Base-by-base conservation (phyloP, 352 stramenopile species). In the Phytopythium kandeliae region DNA sequence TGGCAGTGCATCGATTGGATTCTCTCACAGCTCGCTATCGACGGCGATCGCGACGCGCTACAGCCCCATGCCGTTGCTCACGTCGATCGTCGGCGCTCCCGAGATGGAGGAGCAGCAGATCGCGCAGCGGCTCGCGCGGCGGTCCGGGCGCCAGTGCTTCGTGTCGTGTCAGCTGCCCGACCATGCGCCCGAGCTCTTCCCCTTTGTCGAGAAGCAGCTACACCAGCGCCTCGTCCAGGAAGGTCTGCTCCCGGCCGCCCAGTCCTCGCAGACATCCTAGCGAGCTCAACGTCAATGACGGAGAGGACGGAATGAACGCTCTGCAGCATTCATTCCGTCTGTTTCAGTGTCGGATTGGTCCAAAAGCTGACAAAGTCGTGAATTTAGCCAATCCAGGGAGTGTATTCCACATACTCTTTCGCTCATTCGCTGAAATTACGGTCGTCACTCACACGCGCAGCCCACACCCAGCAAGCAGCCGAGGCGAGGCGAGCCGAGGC, bases 51-150 rank as follows among this genome's bases (percentile, higher is more conserved):
- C 70, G 43, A 92, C 82, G 22, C 69, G 69, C 19, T 92, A 89
- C 63, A 86, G 78, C 50, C 75, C 78, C 25, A 89, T 92, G 74
- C 82, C 82, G 19, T 62, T 90, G 26, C 77, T 86, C 48, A 89
- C 75, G 49, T 74, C 78, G n/a, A 61, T 92, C 35, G 67, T 89
- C 38, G 82, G 79, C 7, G 56, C 65, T 2, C 69, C 74, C 0
- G 78, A 89, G 60, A 82, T 86, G 66, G 72, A 86, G 46, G 82
- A 91, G 53, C 77, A 89, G 55, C 82, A 93, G 60, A 88, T 93
- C 53, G 82, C 78, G 13, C 82, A 93, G 55, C 64, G 79, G 33
- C 65, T 93, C 16, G 77, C 79, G 41, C 60, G 69, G 21, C 72
- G 77, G 31, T 86, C 82, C 8, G 70, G 67, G 1, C 68, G 70